phyloP scores from a whole-genome alignment of 768 basidiomycete genomes.

The Tylopilus rubrobrunneus region DNA sequence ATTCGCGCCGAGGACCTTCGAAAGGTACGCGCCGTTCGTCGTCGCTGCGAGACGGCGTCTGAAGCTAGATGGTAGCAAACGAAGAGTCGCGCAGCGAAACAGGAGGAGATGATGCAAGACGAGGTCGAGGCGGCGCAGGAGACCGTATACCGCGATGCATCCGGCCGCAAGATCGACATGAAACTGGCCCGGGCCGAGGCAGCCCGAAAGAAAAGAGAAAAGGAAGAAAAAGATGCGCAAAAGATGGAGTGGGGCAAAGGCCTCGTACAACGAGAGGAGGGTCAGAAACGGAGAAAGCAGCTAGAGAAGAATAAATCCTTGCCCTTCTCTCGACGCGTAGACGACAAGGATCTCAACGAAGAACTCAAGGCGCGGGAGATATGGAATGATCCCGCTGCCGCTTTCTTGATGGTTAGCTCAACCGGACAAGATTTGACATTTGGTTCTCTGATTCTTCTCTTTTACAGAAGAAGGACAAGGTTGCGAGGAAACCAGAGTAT shows the following conservation, averaged over 20 bases:
- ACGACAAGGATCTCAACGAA: constrained; percentile 84
- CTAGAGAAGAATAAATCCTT: constrained; percentile 62
- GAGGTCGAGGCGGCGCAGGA: constrained; percentile 69
- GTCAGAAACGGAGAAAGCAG: constrained; percentile 60
- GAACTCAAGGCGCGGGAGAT: constrained; percentile 74
- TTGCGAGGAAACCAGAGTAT: constrained; percentile 81
- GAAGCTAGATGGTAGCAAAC: constrained; percentile 30
- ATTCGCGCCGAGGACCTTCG: constrained; percentile 73
- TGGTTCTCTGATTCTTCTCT: constrained; percentile 3
- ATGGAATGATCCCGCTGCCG: constrained; percentile 98
- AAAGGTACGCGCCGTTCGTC: constrained; percentile 37
- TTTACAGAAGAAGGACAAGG: constrained; percentile 72
- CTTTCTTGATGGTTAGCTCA: constrained; percentile 76
- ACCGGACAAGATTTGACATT: background rate
- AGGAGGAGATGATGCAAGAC: constrained; percentile 36
- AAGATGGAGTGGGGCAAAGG: constrained; percentile 99
- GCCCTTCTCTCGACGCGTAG: constrained; percentile 73
- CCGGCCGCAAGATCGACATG: constrained; percentile 85
- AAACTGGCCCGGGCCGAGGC: constrained; percentile 84
- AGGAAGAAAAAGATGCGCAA: constrained; percentile 79
- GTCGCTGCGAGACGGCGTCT: background rate
- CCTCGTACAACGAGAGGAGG: constrained; percentile 80
- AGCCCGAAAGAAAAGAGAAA: constrained; percentile 71
- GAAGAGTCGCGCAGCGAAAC: constrained; percentile 32
- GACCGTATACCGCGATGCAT: constrained; percentile 91